Base-by-base conservation (phyloP, 768 basidiomycete genomes). In the Mycena floridula region DNA sequence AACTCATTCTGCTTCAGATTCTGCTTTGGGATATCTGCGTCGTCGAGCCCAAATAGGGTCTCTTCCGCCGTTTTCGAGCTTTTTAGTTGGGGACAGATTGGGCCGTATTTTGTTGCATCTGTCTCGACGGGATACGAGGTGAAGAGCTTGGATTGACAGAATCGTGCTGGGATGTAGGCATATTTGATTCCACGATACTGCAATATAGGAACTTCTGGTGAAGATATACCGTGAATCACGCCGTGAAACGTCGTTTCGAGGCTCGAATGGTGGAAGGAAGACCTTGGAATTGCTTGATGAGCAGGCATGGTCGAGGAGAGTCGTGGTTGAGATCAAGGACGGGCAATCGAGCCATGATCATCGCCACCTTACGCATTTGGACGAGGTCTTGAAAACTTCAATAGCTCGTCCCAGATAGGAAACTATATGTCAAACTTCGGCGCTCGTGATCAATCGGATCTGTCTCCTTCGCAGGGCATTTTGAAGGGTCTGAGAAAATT, bases 151-250 rank as follows among this genome's bases (percentile, higher is more conserved):
- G 87, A 88, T 61, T 84, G 85, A 43, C 85, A 78, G 56, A 89
- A 89, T 39, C 87, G 82, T 27, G 77, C 80, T 21, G 84, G 83
- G 12, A 88, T 70, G 18, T 69, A 68, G 20, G 83, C 87, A 52
- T 88, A 89, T 65, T 85, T 86, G 56, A 89, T 81, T 28, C 87
- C 87, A 18, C 79, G 75, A 53, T 79, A 89, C 56, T 88, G 86
- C 53, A 83, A 78, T 49, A 89, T 69, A 11, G 69, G 73, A 0
- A 65, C 56, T 39, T 75, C 74, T 21, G 68, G 59, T 0, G 79
- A 74, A 4, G 86, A 87, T 23, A 77, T 49, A 7, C 72, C 50
- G 57, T 88, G 86, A 25, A 77, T 68, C 37, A 82, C 54, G 43
- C 87, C 87, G 28, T 66, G 68, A 62, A 89, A 88, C 7, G 80